phyloP scores from a whole-genome alignment of 345 rosid species.

The Eucalyptus shirleyi region DNA sequence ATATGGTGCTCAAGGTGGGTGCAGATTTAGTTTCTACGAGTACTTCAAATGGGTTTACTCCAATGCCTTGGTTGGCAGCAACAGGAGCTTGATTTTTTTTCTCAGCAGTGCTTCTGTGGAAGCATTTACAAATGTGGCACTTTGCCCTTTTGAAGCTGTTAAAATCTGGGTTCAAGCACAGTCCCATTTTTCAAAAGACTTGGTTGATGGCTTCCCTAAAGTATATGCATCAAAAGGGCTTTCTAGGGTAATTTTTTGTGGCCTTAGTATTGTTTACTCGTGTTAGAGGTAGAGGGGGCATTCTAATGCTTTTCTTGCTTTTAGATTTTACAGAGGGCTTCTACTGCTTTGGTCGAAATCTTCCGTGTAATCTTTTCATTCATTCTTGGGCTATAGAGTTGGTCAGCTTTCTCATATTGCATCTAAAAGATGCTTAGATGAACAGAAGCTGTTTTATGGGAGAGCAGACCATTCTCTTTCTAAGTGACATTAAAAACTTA shows the following conservation, averaged over 20 bases:
- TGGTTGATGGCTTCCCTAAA: slow-evolving; percentile 49
- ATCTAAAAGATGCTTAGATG: background rate
- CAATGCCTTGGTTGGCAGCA: slow-evolving; percentile 10
- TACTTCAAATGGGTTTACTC: slow-evolving; percentile 49
- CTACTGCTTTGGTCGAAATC: slow-evolving; percentile 27
- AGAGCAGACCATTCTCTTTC: background rate
- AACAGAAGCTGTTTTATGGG: background rate
- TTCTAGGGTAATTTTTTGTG: slow-evolving; percentile 23
- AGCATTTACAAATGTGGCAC: slow-evolving; percentile 30
- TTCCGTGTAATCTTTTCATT: slow-evolving; percentile 12
- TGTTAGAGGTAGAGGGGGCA: background rate
- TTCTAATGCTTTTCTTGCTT: background rate
- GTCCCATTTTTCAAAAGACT: slow-evolving; percentile 42
- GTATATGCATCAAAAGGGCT: slow-evolving; percentile 34
- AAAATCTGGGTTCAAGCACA: slow-evolving; percentile 58
- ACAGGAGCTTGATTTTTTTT: slow-evolving; percentile 31
- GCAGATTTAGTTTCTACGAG: slow-evolving; percentile 53
- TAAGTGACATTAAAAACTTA: background rate
- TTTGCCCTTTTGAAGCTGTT: slow-evolving; percentile 22
- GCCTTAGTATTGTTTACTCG: background rate
- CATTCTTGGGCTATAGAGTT: background rate
- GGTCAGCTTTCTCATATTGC: background rate
- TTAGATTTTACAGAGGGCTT: slow-evolving; percentile 21
- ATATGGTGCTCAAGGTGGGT: slow-evolving; percentile 45
- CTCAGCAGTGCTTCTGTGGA: slow-evolving; percentile 60